Base-by-base conservation (phyloP, 75 land plant genomes). In the Selaginella moellendorffii region DNA sequence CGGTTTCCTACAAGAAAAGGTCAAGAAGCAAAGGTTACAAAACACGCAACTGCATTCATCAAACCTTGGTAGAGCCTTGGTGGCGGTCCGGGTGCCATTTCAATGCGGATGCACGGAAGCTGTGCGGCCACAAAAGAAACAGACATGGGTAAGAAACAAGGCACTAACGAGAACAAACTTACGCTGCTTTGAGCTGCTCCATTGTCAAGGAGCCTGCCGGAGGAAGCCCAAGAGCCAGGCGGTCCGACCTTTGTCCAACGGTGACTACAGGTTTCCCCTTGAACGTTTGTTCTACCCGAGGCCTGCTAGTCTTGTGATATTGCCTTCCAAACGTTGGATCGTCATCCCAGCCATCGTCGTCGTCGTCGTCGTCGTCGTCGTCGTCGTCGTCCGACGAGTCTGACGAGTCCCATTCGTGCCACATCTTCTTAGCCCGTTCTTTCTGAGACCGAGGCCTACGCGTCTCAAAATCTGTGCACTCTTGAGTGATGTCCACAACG, bases 21-120 rank as follows among this genome's bases (percentile, higher is more conserved):
- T n/a, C n/a, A n/a, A n/a, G n/a, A n/a, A n/a, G n/a, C n/a, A n/a
- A 31, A 64, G 17, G 28, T 14, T 27, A 46, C 23, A 17, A 66
- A 1, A 63, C 2, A 0, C 30, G 17, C 26, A 19, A 14, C 63
- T 18, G 1, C 61, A 14, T 1, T 36, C 29, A 58, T 24, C 70
- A 64, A 26, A 89, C 96, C 90, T 89, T 81, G 28, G 83, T 72
- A 65, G 80, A 72, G 63, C 87, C 96, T 61, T 75, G 81, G 66
- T 89, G 86, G 29, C 79, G 80, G 69, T 89, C 96, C 19, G 96
- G 96, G 74, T 89, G 96, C 96, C 96, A 89, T 62, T 81, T 85
- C 46, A 89, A 68, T 60, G 96, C 96, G 63, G 80, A 83, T 31
- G 67, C 72, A 51, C 84, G 86, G 64, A 89, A 89, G 28, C 96